These are phyloP conservation scores for Umbelopsis sp. DNA, from an alignment of 192 early-diverging fungal species.

Conservation along the genomic window DNA sequence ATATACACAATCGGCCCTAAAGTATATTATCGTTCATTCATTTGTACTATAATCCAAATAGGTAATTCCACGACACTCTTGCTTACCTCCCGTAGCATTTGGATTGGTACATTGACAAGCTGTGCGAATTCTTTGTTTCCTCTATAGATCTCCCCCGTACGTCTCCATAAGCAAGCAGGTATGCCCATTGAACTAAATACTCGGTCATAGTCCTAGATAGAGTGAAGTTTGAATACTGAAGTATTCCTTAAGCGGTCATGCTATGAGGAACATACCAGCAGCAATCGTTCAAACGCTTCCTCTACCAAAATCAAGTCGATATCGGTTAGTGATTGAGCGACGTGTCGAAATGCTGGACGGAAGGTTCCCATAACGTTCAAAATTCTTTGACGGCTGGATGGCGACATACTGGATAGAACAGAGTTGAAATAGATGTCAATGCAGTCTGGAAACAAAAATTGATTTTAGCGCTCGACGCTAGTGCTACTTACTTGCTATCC, in stretches of 20 bases:
- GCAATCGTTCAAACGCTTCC: slow-evolving; percentile 92
- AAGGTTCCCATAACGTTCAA: slow-evolving; percentile 87
- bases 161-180: slow-evolving; percentile 93
- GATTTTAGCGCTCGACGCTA: background rate
- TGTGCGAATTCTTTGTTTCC: slow-evolving; percentile 94
- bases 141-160: slow-evolving; percentile 96
- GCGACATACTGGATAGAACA: slow-evolving; percentile 56
- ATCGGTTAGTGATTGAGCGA: slow-evolving; percentile 90
- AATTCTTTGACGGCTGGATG: slow-evolving; percentile 73
- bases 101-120: slow-evolving; percentile 82
- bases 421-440: background rate
- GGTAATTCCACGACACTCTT: slow-evolving; percentile 9
- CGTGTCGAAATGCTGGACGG: slow-evolving; percentile 83
- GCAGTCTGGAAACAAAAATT: background rate
- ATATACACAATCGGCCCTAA: slow-evolving; percentile 51
- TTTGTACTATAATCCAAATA: background rate
- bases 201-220: slow-evolving; percentile 83
- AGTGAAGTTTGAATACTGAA: background rate
- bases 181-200: slow-evolving; percentile 95
- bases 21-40: background rate
- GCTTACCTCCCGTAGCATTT: slow-evolving; percentile 76
- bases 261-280: slow-evolving; percentile 55
- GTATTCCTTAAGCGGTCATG: background rate
- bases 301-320: slow-evolving; percentile 94
- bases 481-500: slow-evolving; percentile 75